Base-by-base conservation (phyloP, 805 yeast genomes). In the Candida maesae region DNA sequence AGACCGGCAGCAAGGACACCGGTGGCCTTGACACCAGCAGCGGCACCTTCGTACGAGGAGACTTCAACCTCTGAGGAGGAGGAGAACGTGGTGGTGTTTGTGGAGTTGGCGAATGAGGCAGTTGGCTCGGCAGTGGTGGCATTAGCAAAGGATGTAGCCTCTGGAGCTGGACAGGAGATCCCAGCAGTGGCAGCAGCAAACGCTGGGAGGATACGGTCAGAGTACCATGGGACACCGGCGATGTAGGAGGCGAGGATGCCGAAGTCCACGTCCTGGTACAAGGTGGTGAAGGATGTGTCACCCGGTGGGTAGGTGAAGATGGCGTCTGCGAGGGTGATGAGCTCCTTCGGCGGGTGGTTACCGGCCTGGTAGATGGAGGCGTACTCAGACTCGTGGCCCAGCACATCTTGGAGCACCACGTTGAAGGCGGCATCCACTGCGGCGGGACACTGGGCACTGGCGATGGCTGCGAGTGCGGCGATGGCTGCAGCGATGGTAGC, bases 151-250 rank as follows among this genome's bases (percentile, higher is more conserved):
- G 24, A 21, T n/a, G n/a, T n/a, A n/a, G n/a, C n/a, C n/a, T n/a
- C n/a, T n/a, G n/a, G n/a, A 10, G 10, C 24, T 10, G 25, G 35
- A 20, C 15, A 39, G 14, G 33, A 18, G 7, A 14, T 45, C 20
- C 38, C 48, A 19, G 50, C 41, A 8, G 37, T 35, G 24, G 44
- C 52, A 14, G 51, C 46, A 25, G 48, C 44, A 26, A 47, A 23
- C n/a, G 23, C 46, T 18, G 48, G 41, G 24, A 25, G 29, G 15
- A 51, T 32, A 45, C 55, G 45, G 18, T 49, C 36, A 4, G 52
- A 49, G 40, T 47, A 63, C 66, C 66, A 63, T 47, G 65, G 63
- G 32, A 63, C 50, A 27, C 53, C 56, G 21, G 62, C 52, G 33
- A 61, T 49, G 32, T 55, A 53, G 14, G 53, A 35, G 4, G 56